These are phyloP conservation scores for Avena insularis DNA, from an alignment of 176 grass and related monocot genomes.

Conservation along the genomic window DNA sequence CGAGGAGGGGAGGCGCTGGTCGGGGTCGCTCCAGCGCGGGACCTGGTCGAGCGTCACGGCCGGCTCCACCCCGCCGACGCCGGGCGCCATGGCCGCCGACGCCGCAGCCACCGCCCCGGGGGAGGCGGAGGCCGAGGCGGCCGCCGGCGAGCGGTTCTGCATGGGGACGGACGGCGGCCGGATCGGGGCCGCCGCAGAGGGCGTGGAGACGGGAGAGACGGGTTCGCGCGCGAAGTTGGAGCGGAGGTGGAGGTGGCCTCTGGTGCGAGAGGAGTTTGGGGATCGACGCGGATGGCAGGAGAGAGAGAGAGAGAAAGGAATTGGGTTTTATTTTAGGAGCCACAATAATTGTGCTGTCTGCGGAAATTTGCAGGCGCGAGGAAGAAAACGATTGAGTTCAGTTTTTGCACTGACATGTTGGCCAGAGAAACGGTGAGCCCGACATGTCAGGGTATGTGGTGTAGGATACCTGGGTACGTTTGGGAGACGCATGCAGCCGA, in stretches of 20 bases:
- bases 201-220: background rate
- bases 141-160: constrained; percentile 43
- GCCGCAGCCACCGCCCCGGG: constrained; percentile 9
- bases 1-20: constrained; percentile 51
- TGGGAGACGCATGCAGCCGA: background rate
- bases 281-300: constrained; percentile 10
- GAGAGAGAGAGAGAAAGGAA: constrained; percentile 3
- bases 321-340: background rate
- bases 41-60: constrained; percentile 83
- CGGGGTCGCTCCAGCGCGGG: constrained; percentile 90
- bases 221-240: constrained; percentile 47
- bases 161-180: constrained; percentile 23
- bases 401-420: background rate
- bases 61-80: constrained; percentile 64
- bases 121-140: constrained; percentile 38
- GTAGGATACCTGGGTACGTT: background rate
- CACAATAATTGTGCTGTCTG: background rate
- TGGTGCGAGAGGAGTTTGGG: constrained; percentile 15
- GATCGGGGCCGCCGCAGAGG: constrained; percentile 31
- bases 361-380: background rate
- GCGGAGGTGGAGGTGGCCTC: constrained; percentile 28
- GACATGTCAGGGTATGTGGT: background rate
- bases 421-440: accelerated
- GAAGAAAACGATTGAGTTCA: too few relatives aligned
- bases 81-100: constrained; percentile 33